phyloP scores from a whole-genome alignment of 208 protist genomes.

The Herpetomonas tarakana region DNA sequence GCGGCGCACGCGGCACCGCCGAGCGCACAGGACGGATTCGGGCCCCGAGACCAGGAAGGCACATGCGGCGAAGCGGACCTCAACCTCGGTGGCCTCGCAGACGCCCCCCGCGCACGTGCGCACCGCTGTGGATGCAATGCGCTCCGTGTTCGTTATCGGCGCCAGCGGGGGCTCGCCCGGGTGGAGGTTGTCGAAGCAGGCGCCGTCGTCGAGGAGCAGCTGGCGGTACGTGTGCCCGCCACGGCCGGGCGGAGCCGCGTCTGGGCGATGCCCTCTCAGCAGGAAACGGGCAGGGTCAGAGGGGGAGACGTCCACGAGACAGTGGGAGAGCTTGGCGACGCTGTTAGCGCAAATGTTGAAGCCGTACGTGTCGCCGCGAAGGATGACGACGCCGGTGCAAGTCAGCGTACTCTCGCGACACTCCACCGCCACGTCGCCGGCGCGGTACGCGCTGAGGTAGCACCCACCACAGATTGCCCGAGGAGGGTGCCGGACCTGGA shows the following conservation, averaged over 20 bases:
- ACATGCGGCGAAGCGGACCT: slow-evolving; percentile 33
- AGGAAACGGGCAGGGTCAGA: background rate
- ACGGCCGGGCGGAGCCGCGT: too few relatives aligned
- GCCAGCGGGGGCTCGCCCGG: slow-evolving; percentile 5
- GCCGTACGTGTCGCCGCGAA: background rate
- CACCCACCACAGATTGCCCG: background rate
- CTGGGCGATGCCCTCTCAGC: background rate
- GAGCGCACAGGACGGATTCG: slow-evolving; percentile 27
- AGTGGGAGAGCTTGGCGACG: background rate
- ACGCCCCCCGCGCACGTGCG: slow-evolving; percentile 30
- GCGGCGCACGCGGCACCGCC: slow-evolving; percentile 26
- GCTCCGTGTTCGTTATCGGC: background rate
- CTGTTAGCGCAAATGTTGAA: background rate
- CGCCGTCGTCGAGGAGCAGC: too few relatives aligned
- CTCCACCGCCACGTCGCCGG: background rate
- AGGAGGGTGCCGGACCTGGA: too few relatives aligned
- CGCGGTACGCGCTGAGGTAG: background rate
- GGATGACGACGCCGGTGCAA: background rate
- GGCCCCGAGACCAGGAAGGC: slow-evolving; percentile 38
- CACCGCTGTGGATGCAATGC: slow-evolving; percentile 15
- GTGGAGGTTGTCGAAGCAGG: background rate
- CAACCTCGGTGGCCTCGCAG: slow-evolving; percentile 25
- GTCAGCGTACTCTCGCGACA: background rate
- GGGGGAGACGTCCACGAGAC: background rate
- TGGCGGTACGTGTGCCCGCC: too few relatives aligned